Base-by-base conservation (phyloP, 163 green algal species). In the Dunaliella salina region DNA sequence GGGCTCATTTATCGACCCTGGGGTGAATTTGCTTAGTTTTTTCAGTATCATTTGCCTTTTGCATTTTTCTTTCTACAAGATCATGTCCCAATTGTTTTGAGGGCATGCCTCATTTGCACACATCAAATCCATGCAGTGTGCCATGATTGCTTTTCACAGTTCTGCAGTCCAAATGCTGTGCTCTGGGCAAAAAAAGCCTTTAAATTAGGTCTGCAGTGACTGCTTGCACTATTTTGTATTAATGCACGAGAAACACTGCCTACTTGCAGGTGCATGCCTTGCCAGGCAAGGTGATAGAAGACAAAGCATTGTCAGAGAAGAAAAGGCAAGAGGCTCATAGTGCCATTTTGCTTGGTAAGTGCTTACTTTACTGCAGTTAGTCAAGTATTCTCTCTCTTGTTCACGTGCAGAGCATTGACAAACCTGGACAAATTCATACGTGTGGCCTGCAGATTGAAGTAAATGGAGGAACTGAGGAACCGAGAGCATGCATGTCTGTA, bases 291-390 rank as follows among this genome's bases (percentile, higher is more conserved):
- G 35, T 81, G 20, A 25, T n/a, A 25, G 34, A 67, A 0, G 33
- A 81, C 13, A 71, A 71, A 63, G 33, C 12, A 57, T 83, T 12
- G 0, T 11, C 57, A 1, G 83, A 72, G 46, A 78, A 89, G 80
- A 75, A 69, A 0, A 67, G 69, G 22, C 85, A 86, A 50, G 83
- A 89, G 33, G 86, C 80, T 1, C 84, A 69, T 22, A 86, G 46
- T 34, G 80, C 67, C 26, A 72, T 89, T 33, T 80, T 89, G 80
- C 86, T 89, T 25, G 86, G 86, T 89, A 25, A 46, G 86, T 75
- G 63, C 3, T 78, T 35, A 34, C 46, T 1, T 33, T 86, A 33
- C 24, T 8, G 69, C 24, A 75, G 46, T 15, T 40, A 33, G 8
- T 80, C 20, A 1, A 13, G 0, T 57, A 25, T 15, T 50, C n/a